These are phyloP conservation scores for Kurtzmaniella quercitrusa DNA, from an alignment of 1,139 yeast species.

Conservation along the genomic window DNA sequence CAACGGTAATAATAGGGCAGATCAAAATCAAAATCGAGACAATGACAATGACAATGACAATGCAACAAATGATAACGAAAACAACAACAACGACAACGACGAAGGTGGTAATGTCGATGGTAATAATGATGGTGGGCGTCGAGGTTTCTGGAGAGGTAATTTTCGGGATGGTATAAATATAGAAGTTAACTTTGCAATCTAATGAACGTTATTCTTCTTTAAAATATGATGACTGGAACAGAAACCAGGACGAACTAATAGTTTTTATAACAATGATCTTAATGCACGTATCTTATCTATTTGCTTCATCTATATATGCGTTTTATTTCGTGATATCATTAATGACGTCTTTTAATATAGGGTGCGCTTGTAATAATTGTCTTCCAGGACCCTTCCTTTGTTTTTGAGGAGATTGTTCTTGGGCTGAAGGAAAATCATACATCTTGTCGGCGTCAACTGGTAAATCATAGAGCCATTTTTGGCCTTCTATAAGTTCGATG, in stretches of 20 bases:
- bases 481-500: conserved; percentile 51
- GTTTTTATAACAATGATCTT: too few relatives aligned
- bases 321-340: conserved; percentile 11
- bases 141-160: conserved; percentile 16
- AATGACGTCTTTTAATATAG: conserved; percentile 23
- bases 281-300: not conserved
- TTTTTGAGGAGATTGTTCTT: conserved; percentile 1
- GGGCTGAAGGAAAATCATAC: conserved; percentile 21
- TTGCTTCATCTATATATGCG: not conserved
- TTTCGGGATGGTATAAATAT: conserved; percentile 19
- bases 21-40: conserved; percentile 8
- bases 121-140: conserved; percentile 13
- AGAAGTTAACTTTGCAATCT: conserved; percentile 37
- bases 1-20: too few relatives aligned
- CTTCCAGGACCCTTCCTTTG: not conserved
- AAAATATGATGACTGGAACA: not conserved
- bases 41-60: conserved; percentile 6
- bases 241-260: too few relatives aligned
- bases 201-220: conserved; percentile 7
- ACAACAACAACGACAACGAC: conserved; percentile 8
- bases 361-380: conserved; percentile 16
- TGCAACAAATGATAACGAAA: not conserved
- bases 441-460: conserved; percentile 40
- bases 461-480: conserved; percentile 62
- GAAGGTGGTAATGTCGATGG: conserved; percentile 7